phyloP scores from a whole-genome alignment of 106 monocot species.

The Xerophyta viscosa region DNA sequence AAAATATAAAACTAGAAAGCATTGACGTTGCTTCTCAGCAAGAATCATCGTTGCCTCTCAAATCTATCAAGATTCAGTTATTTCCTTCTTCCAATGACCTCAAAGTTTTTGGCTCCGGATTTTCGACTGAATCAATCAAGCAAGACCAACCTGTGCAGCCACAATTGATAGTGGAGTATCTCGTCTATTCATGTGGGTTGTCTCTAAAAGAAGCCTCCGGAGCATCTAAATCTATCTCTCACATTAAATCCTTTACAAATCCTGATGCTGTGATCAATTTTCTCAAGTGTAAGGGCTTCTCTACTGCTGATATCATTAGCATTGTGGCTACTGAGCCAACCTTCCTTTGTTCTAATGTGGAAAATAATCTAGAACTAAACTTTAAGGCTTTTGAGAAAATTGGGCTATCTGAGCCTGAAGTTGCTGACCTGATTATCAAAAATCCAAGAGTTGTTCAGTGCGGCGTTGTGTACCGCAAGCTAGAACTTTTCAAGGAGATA shows the following conservation, averaged over 20 bases:
- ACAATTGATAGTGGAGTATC: constrained; percentile 16
- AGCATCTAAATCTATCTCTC: constrained; percentile 8
- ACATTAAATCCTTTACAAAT: constrained; percentile 19
- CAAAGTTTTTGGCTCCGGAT: too few species aligned
- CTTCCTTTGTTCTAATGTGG: constrained; percentile 15
- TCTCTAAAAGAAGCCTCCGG: constrained; percentile 13
- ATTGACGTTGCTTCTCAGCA: too few species aligned
- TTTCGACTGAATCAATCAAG: too few species aligned
- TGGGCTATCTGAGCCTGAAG: constrained; percentile 9
- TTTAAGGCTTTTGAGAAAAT: constrained; percentile 2
- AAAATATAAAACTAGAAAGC: too few species aligned
- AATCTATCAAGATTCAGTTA: too few species aligned
- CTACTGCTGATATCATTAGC: constrained; percentile 6
- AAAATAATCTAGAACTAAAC: constrained; percentile 22
- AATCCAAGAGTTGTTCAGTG: neutral
- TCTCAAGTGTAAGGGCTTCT: constrained; percentile 7
- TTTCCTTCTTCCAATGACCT: too few species aligned
- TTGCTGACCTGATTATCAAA: constrained; percentile 2
- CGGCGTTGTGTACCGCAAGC: neutral
- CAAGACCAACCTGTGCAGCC: neutral
- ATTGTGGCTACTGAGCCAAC: neutral
- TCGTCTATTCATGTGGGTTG: constrained; percentile 20
- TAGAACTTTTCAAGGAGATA: constrained; percentile 1
- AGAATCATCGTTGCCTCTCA: too few species aligned
- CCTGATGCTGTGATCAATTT: constrained; percentile 21